Evolutionary conservation across 1,284 basidiomycete genomes (phyloP).

Genomic region (Apiotrichum domesticum): DNA sequence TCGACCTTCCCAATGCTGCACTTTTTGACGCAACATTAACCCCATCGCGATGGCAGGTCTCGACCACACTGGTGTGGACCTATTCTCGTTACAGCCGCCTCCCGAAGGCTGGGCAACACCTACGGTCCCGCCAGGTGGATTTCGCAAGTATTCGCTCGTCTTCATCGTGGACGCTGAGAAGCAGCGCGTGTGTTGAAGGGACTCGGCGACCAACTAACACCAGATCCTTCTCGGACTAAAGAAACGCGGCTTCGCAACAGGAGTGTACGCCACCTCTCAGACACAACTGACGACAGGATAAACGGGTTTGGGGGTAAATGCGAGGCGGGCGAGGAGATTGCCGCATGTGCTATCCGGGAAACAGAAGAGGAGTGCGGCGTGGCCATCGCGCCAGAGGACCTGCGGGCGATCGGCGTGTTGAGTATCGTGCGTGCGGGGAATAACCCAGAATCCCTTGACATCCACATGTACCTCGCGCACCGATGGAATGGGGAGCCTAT

Average conservation of each 20-base stretch:
- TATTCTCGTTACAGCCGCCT: background rate
- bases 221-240: slow-evolving; percentile 62
- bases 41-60: background rate
- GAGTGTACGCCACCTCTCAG: slow-evolving; percentile 49
- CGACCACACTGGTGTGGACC: background rate
- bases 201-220: background rate
- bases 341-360: slow-evolving; percentile 60
- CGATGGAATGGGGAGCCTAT: background rate
- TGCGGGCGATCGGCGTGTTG: background rate
- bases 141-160: background rate
- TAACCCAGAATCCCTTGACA: background rate
- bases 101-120: background rate
- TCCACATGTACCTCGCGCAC: background rate
- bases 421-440: background rate
- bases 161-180: background rate
- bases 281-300: slow-evolving; percentile 13
- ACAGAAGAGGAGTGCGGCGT: slow-evolving; percentile 75
- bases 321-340: slow-evolving; percentile 57
- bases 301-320: slow-evolving; percentile 73
- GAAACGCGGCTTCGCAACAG: slow-evolving; percentile 62
- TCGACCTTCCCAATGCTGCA: background rate
- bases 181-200: background rate
- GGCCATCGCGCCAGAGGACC: slow-evolving; percentile 42
- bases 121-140: background rate
- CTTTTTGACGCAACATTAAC: background rate